Evolutionary conservation across 306 rosid genomes (phyloP).

Genomic region (Pyrus bretschneideri): DNA sequence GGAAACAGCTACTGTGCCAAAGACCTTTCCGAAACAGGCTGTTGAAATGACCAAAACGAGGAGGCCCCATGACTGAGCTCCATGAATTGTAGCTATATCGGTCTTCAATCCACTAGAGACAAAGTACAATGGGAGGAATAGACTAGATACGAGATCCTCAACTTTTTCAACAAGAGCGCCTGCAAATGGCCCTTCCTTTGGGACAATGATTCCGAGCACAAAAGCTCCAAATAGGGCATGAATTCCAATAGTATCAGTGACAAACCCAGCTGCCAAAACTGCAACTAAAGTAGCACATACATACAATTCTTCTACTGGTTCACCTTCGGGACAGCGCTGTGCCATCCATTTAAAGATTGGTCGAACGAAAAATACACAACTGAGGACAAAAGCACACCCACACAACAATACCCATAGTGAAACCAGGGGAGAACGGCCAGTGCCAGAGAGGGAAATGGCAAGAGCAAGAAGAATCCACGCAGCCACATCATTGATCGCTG

Average conservation of each 20-base stretch:
- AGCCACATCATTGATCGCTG: slow-evolving; percentile 81
- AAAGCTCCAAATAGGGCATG: slow-evolving; percentile 90
- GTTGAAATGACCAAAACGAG: slow-evolving; percentile 56
- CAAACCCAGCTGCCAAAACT: slow-evolving; percentile 82
- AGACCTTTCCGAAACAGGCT: slow-evolving; percentile 74
- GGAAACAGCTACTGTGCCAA: slow-evolving; percentile 56
- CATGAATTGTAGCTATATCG: slow-evolving; percentile 58
- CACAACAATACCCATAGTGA: slow-evolving; percentile 68
- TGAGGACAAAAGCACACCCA: slow-evolving; percentile 51
- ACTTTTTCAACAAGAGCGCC: slow-evolving; percentile 78
- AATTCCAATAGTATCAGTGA: slow-evolving; percentile 75
- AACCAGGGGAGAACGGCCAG: slow-evolving; percentile 56
- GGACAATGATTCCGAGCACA: slow-evolving; percentile 70
- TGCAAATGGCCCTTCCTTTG: slow-evolving; percentile 75
- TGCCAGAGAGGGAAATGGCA: slow-evolving; percentile 80
- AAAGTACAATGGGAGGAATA: slow-evolving; percentile 76
- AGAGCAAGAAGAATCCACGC: slow-evolving; percentile 96
- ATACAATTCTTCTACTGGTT: slow-evolving; percentile 61
- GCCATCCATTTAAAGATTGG: slow-evolving; percentile 64
- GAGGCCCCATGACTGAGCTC: slow-evolving; percentile 88
- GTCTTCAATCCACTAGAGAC: slow-evolving; percentile 95
- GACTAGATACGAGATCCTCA: slow-evolving; percentile 86
- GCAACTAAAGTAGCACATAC: slow-evolving; percentile 54
- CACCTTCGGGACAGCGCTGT: slow-evolving; percentile 61
- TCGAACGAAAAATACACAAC: slow-evolving; percentile 33